A percentile compares a stretch with the other conserved stretches of the same genome.
These are phyloP conservation scores for Stagonosporopsis rhizophila DNA, from an alignment of 2,329 filamentous ascomycete species.

Conservation along the genomic window DNA sequence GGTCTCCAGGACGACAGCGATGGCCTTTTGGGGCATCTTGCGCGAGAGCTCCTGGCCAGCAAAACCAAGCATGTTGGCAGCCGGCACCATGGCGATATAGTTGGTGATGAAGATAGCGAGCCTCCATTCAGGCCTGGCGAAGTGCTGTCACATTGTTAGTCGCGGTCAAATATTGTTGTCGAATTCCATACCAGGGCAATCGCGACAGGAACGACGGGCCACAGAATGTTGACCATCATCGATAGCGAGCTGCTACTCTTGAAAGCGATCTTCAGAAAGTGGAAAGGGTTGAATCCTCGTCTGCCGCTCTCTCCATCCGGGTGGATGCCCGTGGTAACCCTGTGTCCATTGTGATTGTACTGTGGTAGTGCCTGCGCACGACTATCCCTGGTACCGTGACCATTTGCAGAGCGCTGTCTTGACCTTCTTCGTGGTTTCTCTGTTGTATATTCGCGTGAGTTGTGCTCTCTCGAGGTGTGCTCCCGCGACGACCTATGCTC, in stretches of 20 bases:
- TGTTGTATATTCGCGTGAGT: constrained; percentile 30
- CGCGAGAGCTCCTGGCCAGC: constrained; percentile 74
- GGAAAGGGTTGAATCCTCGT: constrained; percentile 67
- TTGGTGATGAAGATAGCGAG: constrained; percentile 72
- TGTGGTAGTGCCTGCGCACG: constrained; percentile 34
- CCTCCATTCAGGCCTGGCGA: constrained; percentile 62
- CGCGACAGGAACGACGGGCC: constrained; percentile 76
- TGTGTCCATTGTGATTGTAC: constrained; percentile 56
- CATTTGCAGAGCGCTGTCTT: constrained; percentile 18
- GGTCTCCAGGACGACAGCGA: constrained; percentile 67
- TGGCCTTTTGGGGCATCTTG: constrained; percentile 74
- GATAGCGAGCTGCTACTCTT: constrained; percentile 69
- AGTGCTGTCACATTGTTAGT: constrained; percentile 49
- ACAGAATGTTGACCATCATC: constrained; percentile 72
- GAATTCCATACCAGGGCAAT: constrained; percentile 64
- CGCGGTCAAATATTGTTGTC: neutral
- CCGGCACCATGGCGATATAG: constrained; percentile 79
- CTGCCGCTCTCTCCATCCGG: constrained; percentile 73
- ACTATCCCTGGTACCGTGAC: constrained; percentile 20
- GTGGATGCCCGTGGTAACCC: constrained; percentile 52
- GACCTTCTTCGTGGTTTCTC: constrained; percentile 33
- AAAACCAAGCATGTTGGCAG: constrained; percentile 78
- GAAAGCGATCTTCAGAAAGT: constrained; percentile 70
- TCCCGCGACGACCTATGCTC: constrained; percentile 28
- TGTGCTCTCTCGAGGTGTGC: constrained; percentile 14